These are phyloP conservation scores for Microcera coccophila DNA, from an alignment of 2,329 filamentous ascomycete genomes.

Conservation along the genomic window DNA sequence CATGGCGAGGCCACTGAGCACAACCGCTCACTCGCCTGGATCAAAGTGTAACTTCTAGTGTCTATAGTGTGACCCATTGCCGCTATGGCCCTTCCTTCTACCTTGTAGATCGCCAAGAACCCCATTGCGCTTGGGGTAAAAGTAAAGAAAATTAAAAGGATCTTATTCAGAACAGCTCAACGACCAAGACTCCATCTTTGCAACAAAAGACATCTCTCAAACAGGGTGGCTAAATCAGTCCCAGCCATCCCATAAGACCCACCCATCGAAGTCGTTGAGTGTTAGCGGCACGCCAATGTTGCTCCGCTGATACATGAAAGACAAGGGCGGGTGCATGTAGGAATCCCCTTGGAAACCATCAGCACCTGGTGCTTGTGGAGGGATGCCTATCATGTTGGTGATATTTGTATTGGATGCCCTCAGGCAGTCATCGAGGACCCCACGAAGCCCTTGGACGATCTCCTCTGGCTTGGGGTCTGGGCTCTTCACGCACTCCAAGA, in stretches of 20 bases:
- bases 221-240: conserved; percentile 23
- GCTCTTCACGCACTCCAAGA: conserved; percentile 43
- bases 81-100: conserved; percentile 17
- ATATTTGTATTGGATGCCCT: conserved; percentile 42
- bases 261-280: conserved; percentile 30
- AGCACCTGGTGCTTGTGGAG: conserved; percentile 4
- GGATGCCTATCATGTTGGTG: conserved; percentile 30
- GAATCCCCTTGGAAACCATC: conserved; percentile 25
- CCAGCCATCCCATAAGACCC: conserved; percentile 41
- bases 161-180: too few species aligned
- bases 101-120: conserved; percentile 7
- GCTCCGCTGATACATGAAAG: conserved; percentile 31
- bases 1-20: too few species aligned
- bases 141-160: conserved; percentile 8
- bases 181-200: not conserved
- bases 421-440: conserved; percentile 43
- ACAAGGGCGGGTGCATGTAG: conserved; percentile 26
- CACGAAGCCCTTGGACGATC: conserved; percentile 39
- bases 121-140: conserved; percentile 7
- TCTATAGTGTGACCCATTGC: conserved; percentile 6
- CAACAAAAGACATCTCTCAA: not conserved
- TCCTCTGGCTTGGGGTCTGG: conserved; percentile 41
- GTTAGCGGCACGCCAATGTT: conserved; percentile 25
- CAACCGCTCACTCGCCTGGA: too few species aligned
- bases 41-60: too few species aligned